Evolutionary conservation across 2,329 filamentous ascomycete species (phyloP).

Genomic region (Rhinocladiella mackenziei): DNA sequence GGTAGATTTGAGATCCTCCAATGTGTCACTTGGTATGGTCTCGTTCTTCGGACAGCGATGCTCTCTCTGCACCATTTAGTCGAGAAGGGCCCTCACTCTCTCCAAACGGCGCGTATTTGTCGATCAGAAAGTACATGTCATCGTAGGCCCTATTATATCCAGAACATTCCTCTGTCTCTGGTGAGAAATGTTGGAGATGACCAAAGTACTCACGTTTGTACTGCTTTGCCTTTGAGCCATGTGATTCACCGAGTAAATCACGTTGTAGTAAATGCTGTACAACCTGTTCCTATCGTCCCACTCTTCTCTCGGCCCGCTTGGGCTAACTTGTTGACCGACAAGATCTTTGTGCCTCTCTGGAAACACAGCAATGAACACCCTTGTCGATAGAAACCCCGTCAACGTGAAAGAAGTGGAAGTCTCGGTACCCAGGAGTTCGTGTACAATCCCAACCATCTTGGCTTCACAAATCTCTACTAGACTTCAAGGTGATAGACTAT

Average conservation of each 20-base stretch:
- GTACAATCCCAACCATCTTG: too few relatives aligned
- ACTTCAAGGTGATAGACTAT: too few relatives aligned
- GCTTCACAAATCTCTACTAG: too few relatives aligned
- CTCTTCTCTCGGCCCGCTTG: slow-evolving; percentile 23
- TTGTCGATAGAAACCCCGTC: slow-evolving; percentile 40
- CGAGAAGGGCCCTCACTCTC: slow-evolving; percentile 23
- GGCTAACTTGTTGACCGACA: slow-evolving; percentile 9
- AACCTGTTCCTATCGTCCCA: slow-evolving; percentile 25
- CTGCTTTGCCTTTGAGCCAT: slow-evolving; percentile 16
- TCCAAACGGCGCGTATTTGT: slow-evolving; percentile 30
- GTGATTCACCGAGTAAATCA: slow-evolving; percentile 24
- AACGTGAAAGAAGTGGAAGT: slow-evolving; percentile 38
- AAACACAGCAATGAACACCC: too few relatives aligned
- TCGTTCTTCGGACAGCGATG: slow-evolving; percentile 15
- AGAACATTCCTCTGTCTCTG: too few relatives aligned
- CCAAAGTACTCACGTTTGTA: slow-evolving; percentile 20
- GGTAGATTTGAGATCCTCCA: too few relatives aligned
- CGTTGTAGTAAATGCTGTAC: slow-evolving; percentile 24
- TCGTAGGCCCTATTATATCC: slow-evolving; percentile 26
- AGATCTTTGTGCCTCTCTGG: slow-evolving; percentile 10
- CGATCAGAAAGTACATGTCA: slow-evolving; percentile 30
- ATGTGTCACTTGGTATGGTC: slow-evolving; percentile 27
- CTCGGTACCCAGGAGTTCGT: too few relatives aligned
- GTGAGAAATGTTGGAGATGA: too few relatives aligned
- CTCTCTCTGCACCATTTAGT: slow-evolving; percentile 19